Conservation (phyloP, 192 early-diverging fungal species). For the Chytriomyces sp. region DNA sequence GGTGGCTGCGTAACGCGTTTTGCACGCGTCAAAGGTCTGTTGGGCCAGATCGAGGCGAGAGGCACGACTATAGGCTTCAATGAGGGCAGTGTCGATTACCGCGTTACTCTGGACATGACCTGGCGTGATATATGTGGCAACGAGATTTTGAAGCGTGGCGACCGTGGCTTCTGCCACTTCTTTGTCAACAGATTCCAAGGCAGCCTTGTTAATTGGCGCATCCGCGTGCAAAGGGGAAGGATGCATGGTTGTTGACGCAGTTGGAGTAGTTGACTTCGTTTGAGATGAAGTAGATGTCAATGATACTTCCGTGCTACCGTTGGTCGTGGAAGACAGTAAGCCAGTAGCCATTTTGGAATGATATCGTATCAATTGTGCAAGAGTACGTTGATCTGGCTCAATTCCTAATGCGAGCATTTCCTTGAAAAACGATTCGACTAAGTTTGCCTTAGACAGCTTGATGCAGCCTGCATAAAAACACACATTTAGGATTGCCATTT, state of each 20-base stretch:
- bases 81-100: slow-evolving; percentile 25
- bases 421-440: slow-evolving; percentile 20
- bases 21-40: slow-evolving; percentile 15
- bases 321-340: neutral
- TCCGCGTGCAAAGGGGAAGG: too few species aligned
- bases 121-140: neutral
- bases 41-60: slow-evolving; percentile 28
- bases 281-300: too few species aligned
- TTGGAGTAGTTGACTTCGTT: too few species aligned
- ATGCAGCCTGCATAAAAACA: slow-evolving; percentile 24
- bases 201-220: too few species aligned
- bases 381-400: slow-evolving; percentile 30
- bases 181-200: too few species aligned
- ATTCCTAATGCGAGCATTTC: slow-evolving; percentile 34
- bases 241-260: too few species aligned
- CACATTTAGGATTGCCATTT: too few species aligned
- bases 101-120: slow-evolving; percentile 10
- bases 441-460: neutral
- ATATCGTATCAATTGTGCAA: slow-evolving; percentile 19
- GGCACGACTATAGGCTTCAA: slow-evolving; percentile 22
- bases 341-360: neutral
- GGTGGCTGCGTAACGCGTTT: neutral
- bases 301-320: neutral
- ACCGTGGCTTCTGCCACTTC: neutral
- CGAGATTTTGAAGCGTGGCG: neutral